Evolutionary conservation across 352 stramenopile genomes (phyloP).

Genomic region (Thalassiosira delicatula): DNA sequence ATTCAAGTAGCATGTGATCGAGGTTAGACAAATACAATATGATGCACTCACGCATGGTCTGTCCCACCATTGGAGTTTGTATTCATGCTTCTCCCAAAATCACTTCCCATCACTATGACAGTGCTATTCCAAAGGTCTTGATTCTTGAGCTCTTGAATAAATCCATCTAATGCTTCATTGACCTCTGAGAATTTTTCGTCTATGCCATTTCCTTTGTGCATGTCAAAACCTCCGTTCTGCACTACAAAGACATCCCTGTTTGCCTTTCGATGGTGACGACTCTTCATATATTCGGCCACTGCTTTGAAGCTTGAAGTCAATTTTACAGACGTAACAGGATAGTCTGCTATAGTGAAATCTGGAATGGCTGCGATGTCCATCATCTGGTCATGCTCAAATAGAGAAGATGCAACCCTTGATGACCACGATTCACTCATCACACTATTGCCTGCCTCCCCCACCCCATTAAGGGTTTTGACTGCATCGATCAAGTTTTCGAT

Average conservation of each 20-base stretch:
- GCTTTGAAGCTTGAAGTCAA: neutral
- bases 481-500: constrained; percentile 18
- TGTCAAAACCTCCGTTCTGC: constrained; percentile 73
- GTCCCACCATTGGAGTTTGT: constrained; percentile 75
- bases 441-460: constrained; percentile 17
- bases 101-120: constrained; percentile 57
- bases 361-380: neutral
- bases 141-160: constrained; percentile 72
- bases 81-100: constrained; percentile 81
- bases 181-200: constrained; percentile 42
- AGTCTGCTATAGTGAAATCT: constrained; percentile 1
- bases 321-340: neutral
- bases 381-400: constrained; percentile 26
- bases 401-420: neutral
- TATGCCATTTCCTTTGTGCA: constrained; percentile 53
- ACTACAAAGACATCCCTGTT: constrained; percentile 71
- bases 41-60: constrained; percentile 68
- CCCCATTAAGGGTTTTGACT: constrained; percentile 38
- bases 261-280: constrained; percentile 7
- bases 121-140: constrained; percentile 72
- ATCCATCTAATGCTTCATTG: constrained; percentile 64
- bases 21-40: neutral
- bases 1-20: neutral
- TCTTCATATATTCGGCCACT: constrained; percentile 1
- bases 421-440: constrained; percentile 28